Evolutionary conservation across 2,329 filamentous ascomycete species (phyloP).

Genomic region (Colletotrichum sp.): DNA sequence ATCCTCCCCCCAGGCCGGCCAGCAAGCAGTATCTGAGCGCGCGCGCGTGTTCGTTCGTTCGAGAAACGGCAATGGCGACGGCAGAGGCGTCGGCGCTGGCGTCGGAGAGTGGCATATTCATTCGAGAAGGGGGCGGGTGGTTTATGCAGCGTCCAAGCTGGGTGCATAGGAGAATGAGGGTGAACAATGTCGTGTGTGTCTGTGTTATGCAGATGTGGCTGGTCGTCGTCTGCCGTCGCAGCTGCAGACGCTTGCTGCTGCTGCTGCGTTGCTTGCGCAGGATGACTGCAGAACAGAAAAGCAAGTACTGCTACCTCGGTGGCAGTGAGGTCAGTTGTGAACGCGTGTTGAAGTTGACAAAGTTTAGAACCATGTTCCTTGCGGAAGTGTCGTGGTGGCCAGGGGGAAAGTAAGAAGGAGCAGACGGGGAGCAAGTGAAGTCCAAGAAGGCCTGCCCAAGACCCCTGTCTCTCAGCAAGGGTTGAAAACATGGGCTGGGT

Average conservation of each 20-base stretch:
- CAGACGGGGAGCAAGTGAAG: slow-evolving; percentile 6
- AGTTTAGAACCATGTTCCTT: slow-evolving; percentile 13
- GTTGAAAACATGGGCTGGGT: slow-evolving; percentile 11
- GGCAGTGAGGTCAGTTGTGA: neutral
- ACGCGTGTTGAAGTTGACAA: neutral
- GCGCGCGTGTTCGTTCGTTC: neutral
- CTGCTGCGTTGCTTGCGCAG: neutral
- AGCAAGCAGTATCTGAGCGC: neutral
- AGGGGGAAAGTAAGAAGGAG: neutral
- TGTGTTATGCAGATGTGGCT: neutral
- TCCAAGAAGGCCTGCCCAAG: neutral
- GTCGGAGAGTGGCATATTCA: neutral
- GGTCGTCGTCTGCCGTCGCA: neutral
- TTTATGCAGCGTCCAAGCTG: neutral
- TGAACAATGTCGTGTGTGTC: neutral
- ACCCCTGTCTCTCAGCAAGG: slow-evolving; percentile 6
- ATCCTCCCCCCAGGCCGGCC: neutral
- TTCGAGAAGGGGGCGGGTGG: neutral
- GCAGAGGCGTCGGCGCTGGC: neutral
- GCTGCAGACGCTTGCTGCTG: neutral
- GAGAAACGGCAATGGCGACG: neutral
- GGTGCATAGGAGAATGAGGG: neutral
- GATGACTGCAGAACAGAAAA: neutral
- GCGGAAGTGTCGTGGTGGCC: neutral
- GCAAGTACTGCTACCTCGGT: slow-evolving; percentile 4